Evolutionary conservation across 805 yeast species (phyloP).

Genomic region (Starmera quercuum): DNA sequence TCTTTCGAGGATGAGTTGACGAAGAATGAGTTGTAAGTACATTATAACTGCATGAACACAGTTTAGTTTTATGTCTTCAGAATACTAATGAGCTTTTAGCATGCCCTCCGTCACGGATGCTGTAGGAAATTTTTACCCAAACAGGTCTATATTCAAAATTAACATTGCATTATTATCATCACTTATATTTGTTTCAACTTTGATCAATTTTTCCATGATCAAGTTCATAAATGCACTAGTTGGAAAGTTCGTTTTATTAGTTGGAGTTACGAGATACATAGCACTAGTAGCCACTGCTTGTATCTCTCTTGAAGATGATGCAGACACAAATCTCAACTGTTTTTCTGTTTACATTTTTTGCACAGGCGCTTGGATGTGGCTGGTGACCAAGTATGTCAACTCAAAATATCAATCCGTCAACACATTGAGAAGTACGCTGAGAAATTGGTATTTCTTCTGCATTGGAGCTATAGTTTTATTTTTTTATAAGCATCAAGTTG

Average conservation of each 20-base stretch:
- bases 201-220: background rate
- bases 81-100: conserved; percentile 5
- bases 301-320: conserved; percentile 7
- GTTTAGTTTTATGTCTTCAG: too few species aligned
- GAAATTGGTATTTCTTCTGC: conserved; percentile 1
- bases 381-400: conserved; percentile 1
- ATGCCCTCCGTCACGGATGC: conserved; percentile 10
- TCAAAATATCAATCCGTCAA: background rate
- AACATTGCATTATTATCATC: conserved; percentile 8
- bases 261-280: background rate
- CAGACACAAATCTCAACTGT: conserved; percentile 3
- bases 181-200: conserved; percentile 2
- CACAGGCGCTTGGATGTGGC: conserved; percentile 5
- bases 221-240: background rate
- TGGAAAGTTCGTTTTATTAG: background rate
- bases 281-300: conserved; percentile 6
- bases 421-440: conserved; percentile 1
- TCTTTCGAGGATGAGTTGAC: conserved; percentile 8
- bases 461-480: conserved; percentile 1
- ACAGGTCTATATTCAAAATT: conserved; percentile 9
- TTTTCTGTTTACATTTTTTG: conserved; percentile 6
- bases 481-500: conserved; percentile 13
- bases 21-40: conserved; percentile 11
- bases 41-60: too few species aligned
- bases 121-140: conserved; percentile 9